Evolutionary conservation across 192 early-diverging fungal genomes (phyloP).

Genomic region (Coemansia sp.): DNA sequence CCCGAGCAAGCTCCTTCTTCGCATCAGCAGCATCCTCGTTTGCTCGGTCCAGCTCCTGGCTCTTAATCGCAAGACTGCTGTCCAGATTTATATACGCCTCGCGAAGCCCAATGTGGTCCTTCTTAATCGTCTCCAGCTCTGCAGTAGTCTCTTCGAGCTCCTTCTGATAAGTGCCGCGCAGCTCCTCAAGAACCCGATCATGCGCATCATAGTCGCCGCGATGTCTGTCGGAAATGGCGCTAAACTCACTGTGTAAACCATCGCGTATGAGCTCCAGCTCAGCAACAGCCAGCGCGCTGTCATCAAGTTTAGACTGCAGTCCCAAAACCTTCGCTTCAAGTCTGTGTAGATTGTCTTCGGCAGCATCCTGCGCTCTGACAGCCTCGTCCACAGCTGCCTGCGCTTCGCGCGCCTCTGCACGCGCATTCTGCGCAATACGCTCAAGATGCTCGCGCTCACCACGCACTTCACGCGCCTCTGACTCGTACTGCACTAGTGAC

Average conservation of each 20-base stretch:
- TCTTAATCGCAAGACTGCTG: slow-evolving; percentile 62
- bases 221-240: slow-evolving; percentile 67
- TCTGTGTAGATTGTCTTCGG: slow-evolving; percentile 64
- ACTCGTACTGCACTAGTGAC: slow-evolving; percentile 63
- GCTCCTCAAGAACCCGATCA: slow-evolving; percentile 67
- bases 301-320: slow-evolving; percentile 75
- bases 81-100: slow-evolving; percentile 72
- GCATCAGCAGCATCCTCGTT: slow-evolving; percentile 74
- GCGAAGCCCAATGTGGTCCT: slow-evolving; percentile 63
- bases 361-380: slow-evolving; percentile 58
- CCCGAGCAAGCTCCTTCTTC: slow-evolving; percentile 71
- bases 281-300: slow-evolving; percentile 65
- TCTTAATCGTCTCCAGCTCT: slow-evolving; percentile 78
- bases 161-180: slow-evolving; percentile 80
- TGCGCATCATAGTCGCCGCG: slow-evolving; percentile 75
- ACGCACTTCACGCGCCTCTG: slow-evolving; percentile 59
- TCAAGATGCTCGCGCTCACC: slow-evolving; percentile 72
- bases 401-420: slow-evolving; percentile 68
- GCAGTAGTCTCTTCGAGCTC: slow-evolving; percentile 77
- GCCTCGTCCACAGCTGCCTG: slow-evolving; percentile 67
- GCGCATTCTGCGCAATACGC: slow-evolving; percentile 67
- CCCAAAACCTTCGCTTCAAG: slow-evolving; percentile 74
- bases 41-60: slow-evolving; percentile 71
- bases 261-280: slow-evolving; percentile 71
- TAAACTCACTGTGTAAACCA: slow-evolving; percentile 77